phyloP scores from a whole-genome alignment of 2,329 filamentous ascomycete species.

The Rosellinia necatrix region DNA sequence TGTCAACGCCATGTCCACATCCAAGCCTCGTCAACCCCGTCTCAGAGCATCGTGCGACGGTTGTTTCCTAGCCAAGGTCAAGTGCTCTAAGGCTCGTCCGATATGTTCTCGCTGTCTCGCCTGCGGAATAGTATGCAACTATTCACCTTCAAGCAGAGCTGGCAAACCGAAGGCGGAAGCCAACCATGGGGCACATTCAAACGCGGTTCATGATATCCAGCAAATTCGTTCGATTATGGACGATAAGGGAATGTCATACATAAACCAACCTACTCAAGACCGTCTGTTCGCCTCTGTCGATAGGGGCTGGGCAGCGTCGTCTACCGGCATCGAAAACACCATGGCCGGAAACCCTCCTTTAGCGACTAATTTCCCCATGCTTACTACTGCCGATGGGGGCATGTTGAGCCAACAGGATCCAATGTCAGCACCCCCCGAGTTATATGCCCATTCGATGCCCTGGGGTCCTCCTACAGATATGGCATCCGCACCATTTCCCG shows the following conservation, averaged over 20 bases:
- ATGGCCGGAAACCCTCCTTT: conserved; percentile 44
- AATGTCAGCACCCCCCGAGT: conserved; percentile 38
- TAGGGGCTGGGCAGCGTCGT: conserved; percentile 46
- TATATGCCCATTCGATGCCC: conserved; percentile 45
- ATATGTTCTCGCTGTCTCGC: conserved; percentile 57
- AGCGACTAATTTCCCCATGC: conserved; percentile 40
- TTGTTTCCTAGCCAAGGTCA: conserved; percentile 61
- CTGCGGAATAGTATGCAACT: conserved; percentile 55
- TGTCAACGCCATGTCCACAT: not conserved
- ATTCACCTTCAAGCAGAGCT: conserved; percentile 56
- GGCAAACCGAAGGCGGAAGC: conserved; percentile 53
- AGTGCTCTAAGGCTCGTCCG: conserved; percentile 58
- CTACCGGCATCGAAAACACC: conserved; percentile 42
- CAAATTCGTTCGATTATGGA: conserved; percentile 35
- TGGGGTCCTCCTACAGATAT: conserved; percentile 49
- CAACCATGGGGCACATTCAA: conserved; percentile 24
- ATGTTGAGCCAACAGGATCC: conserved; percentile 31
- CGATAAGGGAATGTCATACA: conserved; percentile 41
- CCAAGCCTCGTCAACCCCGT: conserved; percentile 38
- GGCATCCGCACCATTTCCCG: conserved; percentile 39
- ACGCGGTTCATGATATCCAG: conserved; percentile 27
- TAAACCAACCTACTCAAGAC: conserved; percentile 33
- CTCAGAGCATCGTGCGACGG: conserved; percentile 57
- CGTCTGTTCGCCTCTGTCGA: conserved; percentile 46
- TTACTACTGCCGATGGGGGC: conserved; percentile 39